Base-by-base conservation (phyloP, 208 protist genomes). In the Porcisia deanei region DNA sequence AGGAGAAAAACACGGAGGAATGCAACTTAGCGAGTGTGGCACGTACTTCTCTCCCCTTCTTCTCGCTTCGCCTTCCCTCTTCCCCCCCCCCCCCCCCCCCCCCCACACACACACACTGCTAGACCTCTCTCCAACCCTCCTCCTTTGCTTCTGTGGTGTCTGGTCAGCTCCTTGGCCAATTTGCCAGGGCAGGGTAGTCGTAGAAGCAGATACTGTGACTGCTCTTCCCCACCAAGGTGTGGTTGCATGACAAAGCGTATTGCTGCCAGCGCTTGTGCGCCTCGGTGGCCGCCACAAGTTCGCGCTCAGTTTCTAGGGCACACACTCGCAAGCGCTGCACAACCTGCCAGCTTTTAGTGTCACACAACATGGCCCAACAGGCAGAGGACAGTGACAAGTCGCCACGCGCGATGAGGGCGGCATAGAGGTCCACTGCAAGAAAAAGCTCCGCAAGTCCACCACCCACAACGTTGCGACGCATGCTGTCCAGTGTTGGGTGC, bases 321-420 rank as follows among this genome's bases (percentile, higher is more conserved):
- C 83, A 82, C 34, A 73, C 34, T 43, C 86, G 83, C 25, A 85
- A 70, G 52, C 82, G 64, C 49, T 87, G 73, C 68, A 76, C 66
- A 8, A 71, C 53, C 67, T 65, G 64, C 18, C 59, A 60, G 47
- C 57, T 63, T 61, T 83, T 86, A 39, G 83, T 88, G 74, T 94
- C 89, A 39, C 74, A 85, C 5, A 94, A 71, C 41, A 92, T 75
- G 4, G 88, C 85, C 85, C 82, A 89, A 79, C 91, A 96, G 47
- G 91, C 91, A 41, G 84, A 83, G 5, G 88, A 73, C n/a, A 92
- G 58, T 16, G 86, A 86, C 37, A 94, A 80, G 41, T 91, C 86
- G 14, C 77, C 71, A 41, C 90, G 84, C 18, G 83, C 84, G 39
- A 96, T 71, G 49, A 96, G 74, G 16, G 91, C 89, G 49, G 87